Evolutionary conservation across 1,284 basidiomycete genomes (phyloP).

Genomic region (Leccinum subfulvum): DNA sequence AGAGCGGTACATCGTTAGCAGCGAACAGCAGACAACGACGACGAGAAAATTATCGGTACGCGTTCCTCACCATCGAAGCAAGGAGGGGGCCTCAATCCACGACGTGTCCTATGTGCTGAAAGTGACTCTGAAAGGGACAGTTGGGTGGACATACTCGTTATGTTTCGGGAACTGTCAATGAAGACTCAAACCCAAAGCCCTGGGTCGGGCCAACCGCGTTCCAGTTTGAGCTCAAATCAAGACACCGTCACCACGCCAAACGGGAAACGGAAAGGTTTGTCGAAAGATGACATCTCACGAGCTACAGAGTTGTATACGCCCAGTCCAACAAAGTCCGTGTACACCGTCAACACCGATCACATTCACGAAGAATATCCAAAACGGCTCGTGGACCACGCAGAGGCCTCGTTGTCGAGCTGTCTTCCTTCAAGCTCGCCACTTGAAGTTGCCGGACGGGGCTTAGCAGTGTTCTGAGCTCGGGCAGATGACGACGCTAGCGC

Average conservation of each 20-base stretch:
- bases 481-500: constrained; percentile 33
- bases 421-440: constrained; percentile 49
- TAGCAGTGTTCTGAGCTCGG: constrained; percentile 65
- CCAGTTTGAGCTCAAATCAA: constrained; percentile 55
- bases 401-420: constrained; percentile 59
- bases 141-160: constrained; percentile 91
- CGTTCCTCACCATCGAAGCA: constrained; percentile 92
- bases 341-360: constrained; percentile 39
- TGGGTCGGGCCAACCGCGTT: constrained; percentile 44
- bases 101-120: constrained; percentile 95
- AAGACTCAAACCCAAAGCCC: constrained; percentile 42
- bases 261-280: constrained; percentile 42
- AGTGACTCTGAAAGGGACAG: constrained; percentile 90
- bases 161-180: constrained; percentile 70
- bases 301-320: constrained; percentile 47
- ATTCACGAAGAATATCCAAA: constrained; percentile 40
- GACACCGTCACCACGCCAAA: constrained; percentile 38
- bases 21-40: constrained; percentile 54
- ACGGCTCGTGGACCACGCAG: constrained; percentile 45
- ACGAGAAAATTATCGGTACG: constrained; percentile 94
- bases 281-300: constrained; percentile 66
- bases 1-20: constrained; percentile 58
- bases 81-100: constrained; percentile 71
- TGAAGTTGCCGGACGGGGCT: constrained; percentile 38
- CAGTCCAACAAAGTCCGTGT: constrained; percentile 54